Conservation (phyloP, 805 yeast genomes). For the Candida caryicola region DNA sequence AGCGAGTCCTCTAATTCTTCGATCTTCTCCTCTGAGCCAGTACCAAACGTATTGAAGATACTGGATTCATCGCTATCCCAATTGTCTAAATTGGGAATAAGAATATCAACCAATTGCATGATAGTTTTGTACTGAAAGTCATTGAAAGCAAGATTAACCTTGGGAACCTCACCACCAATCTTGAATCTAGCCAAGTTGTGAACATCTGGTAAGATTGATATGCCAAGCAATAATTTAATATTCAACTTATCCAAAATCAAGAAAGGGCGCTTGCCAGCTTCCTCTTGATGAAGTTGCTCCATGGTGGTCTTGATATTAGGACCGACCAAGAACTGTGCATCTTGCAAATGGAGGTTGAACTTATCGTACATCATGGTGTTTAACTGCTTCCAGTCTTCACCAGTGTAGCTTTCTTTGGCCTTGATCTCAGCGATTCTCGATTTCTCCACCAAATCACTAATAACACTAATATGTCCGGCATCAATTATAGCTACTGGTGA, state of each 20-base stretch:
- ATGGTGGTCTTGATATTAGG: constrained; percentile 76
- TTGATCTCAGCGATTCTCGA: constrained; percentile 66
- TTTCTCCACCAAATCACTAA: constrained; percentile 75
- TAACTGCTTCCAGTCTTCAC: constrained; percentile 71
- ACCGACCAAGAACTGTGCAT: constrained; percentile 87
- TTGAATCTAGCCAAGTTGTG: constrained; percentile 67
- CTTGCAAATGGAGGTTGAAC: constrained; percentile 70
- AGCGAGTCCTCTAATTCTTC: constrained; percentile 17
- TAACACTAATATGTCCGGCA: constrained; percentile 90
- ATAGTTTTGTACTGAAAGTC: constrained; percentile 89
- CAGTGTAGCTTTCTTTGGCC: constrained; percentile 54
- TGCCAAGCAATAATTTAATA: constrained; percentile 68
- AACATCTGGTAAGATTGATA: constrained; percentile 84
- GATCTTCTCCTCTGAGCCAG: constrained; percentile 13
- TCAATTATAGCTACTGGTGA: constrained; percentile 90
- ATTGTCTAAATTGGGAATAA: constrained; percentile 54
- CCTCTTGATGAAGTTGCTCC: constrained; percentile 54
- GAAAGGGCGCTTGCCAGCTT: constrained; percentile 43
- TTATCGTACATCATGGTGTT: constrained; percentile 86
- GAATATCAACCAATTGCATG: constrained; percentile 70
- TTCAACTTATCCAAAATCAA: constrained; percentile 74
- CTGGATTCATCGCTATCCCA: constrained; percentile 32
- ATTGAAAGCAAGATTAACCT: constrained; percentile 65
- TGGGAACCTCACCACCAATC: constrained; percentile 75
- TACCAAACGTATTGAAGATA: constrained; percentile 34